Conservation (phyloP, 768 basidiomycete species). For the Kwoniella heveanensis region DNA sequence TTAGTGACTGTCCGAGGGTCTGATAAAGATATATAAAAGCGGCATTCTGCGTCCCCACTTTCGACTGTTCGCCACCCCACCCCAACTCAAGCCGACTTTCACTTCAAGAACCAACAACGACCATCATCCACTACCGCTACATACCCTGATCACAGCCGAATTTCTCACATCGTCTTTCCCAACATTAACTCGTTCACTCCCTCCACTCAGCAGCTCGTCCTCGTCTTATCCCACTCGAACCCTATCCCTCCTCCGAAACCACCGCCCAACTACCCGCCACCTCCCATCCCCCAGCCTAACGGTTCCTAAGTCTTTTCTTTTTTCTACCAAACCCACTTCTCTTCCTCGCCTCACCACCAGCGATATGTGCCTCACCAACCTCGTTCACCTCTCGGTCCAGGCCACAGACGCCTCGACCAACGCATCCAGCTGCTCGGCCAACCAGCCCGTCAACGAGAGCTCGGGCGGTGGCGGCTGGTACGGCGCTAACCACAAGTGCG, state of each 20-base stretch:
- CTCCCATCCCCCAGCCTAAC: not conserved
- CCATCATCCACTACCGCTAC: not conserved
- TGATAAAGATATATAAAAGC: not conserved
- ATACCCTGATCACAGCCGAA: too few species aligned
- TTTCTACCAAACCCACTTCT: not conserved
- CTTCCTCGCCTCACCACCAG: not conserved
- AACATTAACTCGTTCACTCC: not conserved
- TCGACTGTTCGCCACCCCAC: not conserved
- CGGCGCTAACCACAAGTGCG: conserved; percentile 20
- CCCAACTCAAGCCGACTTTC: not conserved
- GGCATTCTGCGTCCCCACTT: not conserved
- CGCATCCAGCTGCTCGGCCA: not conserved
- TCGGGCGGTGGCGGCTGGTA: not conserved
- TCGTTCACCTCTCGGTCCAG: not conserved
- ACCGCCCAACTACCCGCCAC: not conserved
- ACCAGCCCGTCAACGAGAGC: not conserved
- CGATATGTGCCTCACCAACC: conserved; percentile 17
- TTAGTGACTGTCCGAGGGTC: too few species aligned
- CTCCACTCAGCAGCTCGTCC: not conserved
- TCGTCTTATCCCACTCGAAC: not conserved
- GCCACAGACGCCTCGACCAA: not conserved
- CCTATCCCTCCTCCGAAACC: not conserved
- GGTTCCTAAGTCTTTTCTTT: too few species aligned
- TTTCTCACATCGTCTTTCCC: too few species aligned
- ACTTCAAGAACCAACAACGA: not conserved